phyloP scores from a whole-genome alignment of 1,139 yeast species.

The Lodderomyces beijingensis region DNA sequence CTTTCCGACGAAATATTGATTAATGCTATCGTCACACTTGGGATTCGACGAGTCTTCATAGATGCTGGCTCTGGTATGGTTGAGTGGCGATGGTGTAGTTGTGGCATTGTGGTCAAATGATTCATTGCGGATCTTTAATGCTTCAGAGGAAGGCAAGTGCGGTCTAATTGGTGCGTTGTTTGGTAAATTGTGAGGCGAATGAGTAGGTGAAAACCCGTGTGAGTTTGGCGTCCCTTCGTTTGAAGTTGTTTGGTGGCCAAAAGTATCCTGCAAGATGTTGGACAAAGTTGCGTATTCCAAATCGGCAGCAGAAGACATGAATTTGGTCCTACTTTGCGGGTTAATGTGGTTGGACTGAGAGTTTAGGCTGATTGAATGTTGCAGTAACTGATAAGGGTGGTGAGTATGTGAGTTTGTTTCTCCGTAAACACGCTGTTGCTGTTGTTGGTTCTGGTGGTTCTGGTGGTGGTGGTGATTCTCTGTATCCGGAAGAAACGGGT shows the following conservation, averaged over 20 bases:
- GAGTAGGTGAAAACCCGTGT: constrained; percentile 31
- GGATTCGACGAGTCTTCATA: constrained; percentile 14
- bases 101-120: no score
- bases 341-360: constrained; percentile 4
- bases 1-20: constrained; percentile 58
- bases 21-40: constrained; percentile 46
- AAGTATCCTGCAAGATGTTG: constrained; percentile 60
- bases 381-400: constrained; percentile 5
- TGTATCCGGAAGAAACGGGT: constrained; percentile 5
- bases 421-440: no score
- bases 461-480: not conserved
- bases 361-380: constrained; percentile 4
- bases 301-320: constrained; percentile 74
- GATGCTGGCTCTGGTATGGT: constrained; percentile 5
- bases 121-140: not conserved
- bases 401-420: constrained; percentile 3
- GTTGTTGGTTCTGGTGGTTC: constrained; percentile 7
- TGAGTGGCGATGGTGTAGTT: constrained; percentile 13
- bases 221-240: constrained; percentile 43
- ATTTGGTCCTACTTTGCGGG: constrained; percentile 27
- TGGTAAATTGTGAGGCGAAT: constrained; percentile 30
- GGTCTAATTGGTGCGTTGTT: constrained; percentile 2
- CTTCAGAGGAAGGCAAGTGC: constrained; percentile 7
- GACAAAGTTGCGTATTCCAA: constrained; percentile 75
- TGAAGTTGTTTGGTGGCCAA: constrained; percentile 29